These are phyloP conservation scores for Leishmania martiniquensis DNA, from an alignment of 208 protist species.

Conservation along the genomic window DNA sequence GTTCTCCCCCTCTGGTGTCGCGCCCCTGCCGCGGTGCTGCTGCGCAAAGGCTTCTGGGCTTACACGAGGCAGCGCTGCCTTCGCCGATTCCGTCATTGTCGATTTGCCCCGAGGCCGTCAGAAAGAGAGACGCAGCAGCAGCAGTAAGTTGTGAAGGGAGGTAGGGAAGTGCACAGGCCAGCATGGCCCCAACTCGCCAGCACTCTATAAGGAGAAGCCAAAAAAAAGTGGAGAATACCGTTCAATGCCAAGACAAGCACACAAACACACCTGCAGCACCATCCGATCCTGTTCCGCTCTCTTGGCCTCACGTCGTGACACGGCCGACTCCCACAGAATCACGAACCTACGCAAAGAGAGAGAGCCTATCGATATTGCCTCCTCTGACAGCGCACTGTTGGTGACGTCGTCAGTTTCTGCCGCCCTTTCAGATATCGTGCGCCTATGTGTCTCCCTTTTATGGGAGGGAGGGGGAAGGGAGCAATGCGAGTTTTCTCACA, in stretches of 20 bases:
- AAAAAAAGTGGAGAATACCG: neutral
- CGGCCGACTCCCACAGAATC: neutral
- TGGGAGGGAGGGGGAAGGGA: too few species aligned
- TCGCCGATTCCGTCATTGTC: neutral
- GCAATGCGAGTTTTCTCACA: neutral
- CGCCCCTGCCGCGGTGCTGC: neutral
- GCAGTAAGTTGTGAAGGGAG: neutral
- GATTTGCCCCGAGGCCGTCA: neutral
- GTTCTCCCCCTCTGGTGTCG: slow-evolving; percentile 2
- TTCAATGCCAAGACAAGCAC: neutral
- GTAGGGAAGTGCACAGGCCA: neutral
- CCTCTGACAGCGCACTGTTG: too few species aligned
- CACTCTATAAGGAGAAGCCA: neutral
- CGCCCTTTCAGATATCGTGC: neutral
- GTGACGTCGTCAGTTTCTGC: neutral
- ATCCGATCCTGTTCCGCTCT: neutral
- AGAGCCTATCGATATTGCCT: neutral
- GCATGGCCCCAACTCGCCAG: neutral
- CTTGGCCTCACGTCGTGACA: neutral
- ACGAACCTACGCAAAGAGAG: neutral
- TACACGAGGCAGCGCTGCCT: neutral
- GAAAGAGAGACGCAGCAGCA: neutral
- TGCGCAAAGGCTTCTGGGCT: neutral
- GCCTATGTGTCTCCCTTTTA: too few species aligned
- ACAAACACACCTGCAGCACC: neutral